phyloP scores from a whole-genome alignment of 352 stramenopile genomes.

The Pythium diclinum region DNA sequence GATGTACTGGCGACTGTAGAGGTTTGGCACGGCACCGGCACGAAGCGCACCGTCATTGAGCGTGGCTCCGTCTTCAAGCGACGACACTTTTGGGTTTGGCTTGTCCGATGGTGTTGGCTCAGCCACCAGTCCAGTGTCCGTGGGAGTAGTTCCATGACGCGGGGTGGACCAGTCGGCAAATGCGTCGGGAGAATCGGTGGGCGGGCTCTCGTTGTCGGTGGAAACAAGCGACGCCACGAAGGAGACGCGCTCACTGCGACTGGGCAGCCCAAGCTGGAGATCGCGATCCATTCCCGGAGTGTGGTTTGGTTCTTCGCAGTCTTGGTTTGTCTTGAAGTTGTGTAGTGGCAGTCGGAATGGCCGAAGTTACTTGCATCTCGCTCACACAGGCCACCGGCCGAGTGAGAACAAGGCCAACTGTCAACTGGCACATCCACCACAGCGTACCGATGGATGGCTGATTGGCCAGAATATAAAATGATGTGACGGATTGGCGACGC shows the following conservation, averaged over 20 bases:
- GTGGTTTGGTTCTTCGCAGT: not conserved
- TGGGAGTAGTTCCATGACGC: not conserved
- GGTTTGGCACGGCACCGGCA: slow-evolving; percentile 41
- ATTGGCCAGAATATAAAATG: not conserved
- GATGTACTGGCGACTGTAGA: slow-evolving; percentile 52
- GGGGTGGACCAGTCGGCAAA: not conserved
- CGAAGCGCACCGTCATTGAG: slow-evolving; percentile 23
- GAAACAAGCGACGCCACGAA: slow-evolving; percentile 15
- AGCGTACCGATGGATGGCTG: not conserved
- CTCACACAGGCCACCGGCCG: no score
- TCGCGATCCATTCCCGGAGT: slow-evolving; percentile 19
- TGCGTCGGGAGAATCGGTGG: not conserved
- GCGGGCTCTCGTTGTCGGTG: slow-evolving; percentile 9
- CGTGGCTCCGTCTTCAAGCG: not conserved
- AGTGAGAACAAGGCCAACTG: not conserved
- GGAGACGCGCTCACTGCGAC: slow-evolving; percentile 14
- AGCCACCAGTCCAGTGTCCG: not conserved
- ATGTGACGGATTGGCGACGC: not conserved
- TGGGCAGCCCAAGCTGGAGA: slow-evolving; percentile 14
- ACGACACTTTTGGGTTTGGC: not conserved
- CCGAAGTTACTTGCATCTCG: not conserved
- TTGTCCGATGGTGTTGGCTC: not conserved
- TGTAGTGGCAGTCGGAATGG: not conserved
- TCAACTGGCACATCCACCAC: slow-evolving; percentile 4
- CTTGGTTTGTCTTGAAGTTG: no score